Base-by-base conservation (phyloP, 331 rosid species). In the Quercus tomentella region DNA sequence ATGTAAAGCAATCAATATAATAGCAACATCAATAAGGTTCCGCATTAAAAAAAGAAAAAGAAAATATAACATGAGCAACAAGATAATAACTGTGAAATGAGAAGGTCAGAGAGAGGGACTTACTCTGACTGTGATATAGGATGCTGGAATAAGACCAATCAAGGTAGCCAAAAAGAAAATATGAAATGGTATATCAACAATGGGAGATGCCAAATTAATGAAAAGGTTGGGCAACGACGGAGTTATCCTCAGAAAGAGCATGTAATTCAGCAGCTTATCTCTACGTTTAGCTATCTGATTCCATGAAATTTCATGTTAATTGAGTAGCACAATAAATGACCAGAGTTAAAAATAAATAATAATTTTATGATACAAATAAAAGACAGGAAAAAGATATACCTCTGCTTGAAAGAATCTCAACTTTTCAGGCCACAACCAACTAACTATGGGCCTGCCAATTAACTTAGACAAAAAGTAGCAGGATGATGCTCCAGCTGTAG, bases 201-300 rank as follows among this genome's bases (percentile, higher is more conserved):
- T 96, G 25, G 99, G 98, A 82, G 98, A 96, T 37, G 99, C 99
- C 94, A 96, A 88, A 87, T 96, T 96, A 89, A 96, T 96, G 83
- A 96, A 96, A 72, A 96, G 94, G 83, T 96, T 96, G 3, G 98
- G 99, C 80, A 96, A 82, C 23, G 98, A 90, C 4, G 99, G 99
- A 22, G 99, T 96, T 70, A 96, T 84, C 88, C 99, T 93, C 68
- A 96, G 90, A 80, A 96, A 96, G 69, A 96, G 99, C 99, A 96
- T 93, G 91, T 93, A 96, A 79, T 96, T 96, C 55, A 96, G 92
- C 87, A 96, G 86, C 97, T 85, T 96, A 79, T 93, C 98, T 85
- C 90, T 86, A 10, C 96, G 94, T 88, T 91, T 93, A 60, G 96
- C 97, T 70, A 93, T 91, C 99, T 93, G 91, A 81, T 73, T 60